These are phyloP conservation scores for Lupinus albus DNA, from an alignment of 306 rosid species.

Conservation along the genomic window DNA sequence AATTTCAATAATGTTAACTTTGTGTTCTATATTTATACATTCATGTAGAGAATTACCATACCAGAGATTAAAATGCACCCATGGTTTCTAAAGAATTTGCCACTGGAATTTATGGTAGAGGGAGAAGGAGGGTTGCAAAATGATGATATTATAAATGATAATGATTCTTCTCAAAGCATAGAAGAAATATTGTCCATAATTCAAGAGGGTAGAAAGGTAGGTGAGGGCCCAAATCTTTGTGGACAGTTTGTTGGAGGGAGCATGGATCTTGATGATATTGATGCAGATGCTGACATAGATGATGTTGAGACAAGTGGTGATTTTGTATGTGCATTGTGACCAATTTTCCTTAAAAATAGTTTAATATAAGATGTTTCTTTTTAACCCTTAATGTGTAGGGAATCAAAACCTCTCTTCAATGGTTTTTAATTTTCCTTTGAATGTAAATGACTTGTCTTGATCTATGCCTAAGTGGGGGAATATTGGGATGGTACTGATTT, in stretches of 20 bases:
- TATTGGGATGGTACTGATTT: conserved; percentile 28
- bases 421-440: conserved; percentile 34
- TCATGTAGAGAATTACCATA: conserved; percentile 76
- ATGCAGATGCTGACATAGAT: conserved; percentile 78
- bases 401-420: conserved; percentile 40
- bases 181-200: conserved; percentile 73
- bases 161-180: conserved; percentile 51
- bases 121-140: conserved; percentile 39
- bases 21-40: neutral
- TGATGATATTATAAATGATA: conserved; percentile 19
- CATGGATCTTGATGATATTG: conserved; percentile 86
- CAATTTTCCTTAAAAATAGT: conserved; percentile 36
- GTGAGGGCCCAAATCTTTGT: conserved; percentile 57
- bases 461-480: conserved; percentile 45
- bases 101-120: conserved; percentile 68
- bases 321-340: conserved; percentile 80
- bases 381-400: conserved; percentile 44
- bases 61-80: conserved; percentile 79
- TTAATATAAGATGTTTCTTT: conserved; percentile 44
- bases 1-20: neutral
- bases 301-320: conserved; percentile 89
- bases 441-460: conserved; percentile 48
- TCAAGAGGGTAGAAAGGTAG: conserved; percentile 72
- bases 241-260: conserved; percentile 74
- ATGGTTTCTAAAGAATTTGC: conserved; percentile 76